Percentiles rank a stretch among this genome's conserved stretches.
phyloP scores from a whole-genome alignment of 805 yeast genomes.

The Yamadazyma ubonensis region DNA sequence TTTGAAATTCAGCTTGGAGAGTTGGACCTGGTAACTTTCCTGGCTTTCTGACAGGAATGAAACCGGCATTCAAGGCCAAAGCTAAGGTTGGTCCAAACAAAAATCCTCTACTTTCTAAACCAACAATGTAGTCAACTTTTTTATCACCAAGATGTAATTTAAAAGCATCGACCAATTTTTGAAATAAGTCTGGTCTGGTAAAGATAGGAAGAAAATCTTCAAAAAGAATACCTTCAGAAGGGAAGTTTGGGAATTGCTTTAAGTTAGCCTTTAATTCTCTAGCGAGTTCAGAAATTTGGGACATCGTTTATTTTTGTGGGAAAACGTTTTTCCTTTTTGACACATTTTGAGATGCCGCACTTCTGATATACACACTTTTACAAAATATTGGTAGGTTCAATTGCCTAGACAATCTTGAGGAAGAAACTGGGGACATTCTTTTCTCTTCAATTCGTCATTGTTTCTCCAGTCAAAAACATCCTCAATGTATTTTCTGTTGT shows the following conservation, averaged over 20 bases:
- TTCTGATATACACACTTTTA: not conserved
- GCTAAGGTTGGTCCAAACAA: conserved; percentile 96
- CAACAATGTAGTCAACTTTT: conserved; percentile 85
- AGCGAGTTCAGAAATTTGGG: conserved; percentile 30
- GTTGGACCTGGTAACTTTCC: conserved; percentile 93
- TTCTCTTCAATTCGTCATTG: no score
- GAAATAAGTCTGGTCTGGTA: conserved; percentile 76
- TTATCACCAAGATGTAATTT: conserved; percentile 64
- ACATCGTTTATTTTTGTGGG: conserved; percentile 3
- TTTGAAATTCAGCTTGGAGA: conserved; percentile 67
- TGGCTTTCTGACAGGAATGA: conserved; percentile 91
- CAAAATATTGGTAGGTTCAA: not conserved
- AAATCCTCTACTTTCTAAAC: conserved; percentile 96
- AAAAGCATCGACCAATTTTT: conserved; percentile 78
- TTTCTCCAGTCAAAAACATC: no score
- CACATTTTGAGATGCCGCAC: conserved; percentile 3
- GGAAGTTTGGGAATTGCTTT: conserved; percentile 89
- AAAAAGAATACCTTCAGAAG: conserved; percentile 85
- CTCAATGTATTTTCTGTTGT: conserved; percentile 3
- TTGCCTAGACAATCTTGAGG: no score
- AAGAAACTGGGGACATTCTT: no score
- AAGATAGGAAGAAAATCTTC: conserved; percentile 96
- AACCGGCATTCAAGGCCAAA: conserved; percentile 81
- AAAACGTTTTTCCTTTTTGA: conserved; percentile 6
- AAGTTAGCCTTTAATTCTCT: conserved; percentile 36